Evolutionary conservation across 73 alveolate species (phyloP), one percentile per base, ranked within the genome.

Genomic region (Urostyla sp.): DNA sequence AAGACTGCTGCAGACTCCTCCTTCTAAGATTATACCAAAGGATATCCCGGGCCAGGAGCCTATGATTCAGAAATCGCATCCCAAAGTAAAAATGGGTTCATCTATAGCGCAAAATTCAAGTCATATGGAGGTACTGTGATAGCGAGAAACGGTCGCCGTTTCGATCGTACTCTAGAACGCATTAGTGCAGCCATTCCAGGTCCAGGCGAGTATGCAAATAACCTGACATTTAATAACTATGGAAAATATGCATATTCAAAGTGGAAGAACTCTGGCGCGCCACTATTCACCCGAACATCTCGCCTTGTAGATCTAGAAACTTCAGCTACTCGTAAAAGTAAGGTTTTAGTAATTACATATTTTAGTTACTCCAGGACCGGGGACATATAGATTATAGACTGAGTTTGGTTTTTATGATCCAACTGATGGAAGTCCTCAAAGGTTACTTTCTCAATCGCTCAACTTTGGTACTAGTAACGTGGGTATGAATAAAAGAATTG

Each of bases 281-380:
- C 83, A 1, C 38, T 69, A 20, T 69, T 69, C 48, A 20, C 72
- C 7, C 44, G 44, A 28, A 54, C 83, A 46, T 7, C 20, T 13
- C 15, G 83, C 15, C 13, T 1, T 6, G 30, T 54, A 20, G 49
- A 69, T 31, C 53, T 69, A 27, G 83, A 69, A 1, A 49, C 56
- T 49, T 69, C 83, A 20, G 72, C 40, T 5, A 69, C 83, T 20
- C 44, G 83, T 18, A 69, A 69, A 49, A 69, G 83, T 69, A 69
- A 69, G 54, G 18, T 44, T 46, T 46, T 5, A 0, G n/a, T 27
- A 46, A 16, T 4, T 15, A n/a, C 24, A 21, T 27, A 20, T 48
- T 48, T 16, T 69, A 69, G 83, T 69, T 27, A 84, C 97, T 27
- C 98, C 98, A 24, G 98, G 98, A 27, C 98, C 98, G 18, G 98